Evolutionary conservation across 1,284 basidiomycete genomes (phyloP), one percentile per base, ranked within the genome.

Genomic region (Rhodotorula sp.): DNA sequence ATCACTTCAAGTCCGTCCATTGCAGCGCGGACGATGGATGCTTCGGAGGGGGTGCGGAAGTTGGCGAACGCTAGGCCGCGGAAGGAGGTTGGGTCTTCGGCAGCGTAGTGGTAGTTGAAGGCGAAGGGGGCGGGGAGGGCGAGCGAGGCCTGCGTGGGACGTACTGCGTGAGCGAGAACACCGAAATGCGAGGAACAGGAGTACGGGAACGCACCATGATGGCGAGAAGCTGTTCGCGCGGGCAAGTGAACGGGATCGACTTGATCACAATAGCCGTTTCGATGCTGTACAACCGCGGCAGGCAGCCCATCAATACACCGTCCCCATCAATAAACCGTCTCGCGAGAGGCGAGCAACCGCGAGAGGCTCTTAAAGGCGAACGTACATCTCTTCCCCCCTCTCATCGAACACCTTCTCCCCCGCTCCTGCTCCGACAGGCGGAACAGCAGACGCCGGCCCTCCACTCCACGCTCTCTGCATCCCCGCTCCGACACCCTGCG

Each of bases 221-320:
- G 82, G 90, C 89, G 77, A 99, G 87, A 70, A 99, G 86, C 67
- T 93, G 93, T 83, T 99, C 94, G 78, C 91, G 88, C 83, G 94
- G 92, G 76, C 98, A 92, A 77, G 93, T 94, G 84, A 99, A 98
- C 69, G 94, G 95, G 82, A 98, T 99, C 85, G 58, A 69, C 64
- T 99, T 99, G 83, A 99, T 96, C 78, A 99, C 95, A 78, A 99
- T 98, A 65, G 96, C 95, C 24, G 95, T 99, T 64, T 95, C 95
- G 81, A 99, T 99, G 50, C 64, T 70, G 61, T 9, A 10, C 18
- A 5, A 1, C 16, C 5, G 30, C 1, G 4, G n/a, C n/a, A n/a
- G n/a, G n/a, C n/a, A n/a, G n/a, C n/a, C n/a, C n/a, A n/a, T n/a
- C n/a, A n/a, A n/a, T n/a, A n/a, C n/a, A n/a, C n/a, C n/a, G n/a